Evolutionary conservation across 73 alveolate species (phyloP), one percentile per base, ranked within the genome.

Genomic region (Paramecium sexaurelia): DNA sequence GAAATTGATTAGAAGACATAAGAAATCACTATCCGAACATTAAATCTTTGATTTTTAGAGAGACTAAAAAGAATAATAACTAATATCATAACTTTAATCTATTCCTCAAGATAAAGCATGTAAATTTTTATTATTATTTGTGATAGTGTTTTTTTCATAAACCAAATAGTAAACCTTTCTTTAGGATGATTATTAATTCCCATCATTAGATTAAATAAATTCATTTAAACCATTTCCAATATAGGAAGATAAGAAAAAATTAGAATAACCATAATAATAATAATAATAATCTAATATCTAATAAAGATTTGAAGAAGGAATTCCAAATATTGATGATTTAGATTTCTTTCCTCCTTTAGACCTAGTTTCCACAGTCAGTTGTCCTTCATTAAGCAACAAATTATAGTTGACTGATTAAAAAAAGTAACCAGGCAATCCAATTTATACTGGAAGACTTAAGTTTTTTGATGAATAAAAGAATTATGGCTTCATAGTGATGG

Each of bases 401-500:
- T 71, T 40, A 33, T 8, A n/a, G 32, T 17, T 51, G 67, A 51
- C 67, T 17, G 67, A 29, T 71, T 19, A 71, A 71, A 71, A 35
- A 39, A 37, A 71, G 35, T 10, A 71, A 71, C 33, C 55, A n/a
- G 2, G 66, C 3, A 35, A 15, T 33, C 83, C 43, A n/a, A 26
- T 61, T 13, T 86, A 69, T 19, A 89, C 93, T 37, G 98, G 98
- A 32, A 93, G 95, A 55, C 93, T 95, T 4, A 95, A 95, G 71
- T 95, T 95, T 92, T 95, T 95, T 85, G 96, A 94, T 78, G 98
- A 95, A 55, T 91, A 89, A 24, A 85, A 94, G 78, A 92, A 91
- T 87, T 95, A 88, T 92, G 98, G 98, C 5, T 95, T 95, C 43
- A 82, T 95, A 3, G 91, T 92, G 6, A 93, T 93, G 84, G 98